A percentile compares a stretch with the other conserved stretches of the same genome.
Evolutionary conservation across 73 alveolate genomes (phyloP).

Genomic region (Symbiodinium natans): DNA sequence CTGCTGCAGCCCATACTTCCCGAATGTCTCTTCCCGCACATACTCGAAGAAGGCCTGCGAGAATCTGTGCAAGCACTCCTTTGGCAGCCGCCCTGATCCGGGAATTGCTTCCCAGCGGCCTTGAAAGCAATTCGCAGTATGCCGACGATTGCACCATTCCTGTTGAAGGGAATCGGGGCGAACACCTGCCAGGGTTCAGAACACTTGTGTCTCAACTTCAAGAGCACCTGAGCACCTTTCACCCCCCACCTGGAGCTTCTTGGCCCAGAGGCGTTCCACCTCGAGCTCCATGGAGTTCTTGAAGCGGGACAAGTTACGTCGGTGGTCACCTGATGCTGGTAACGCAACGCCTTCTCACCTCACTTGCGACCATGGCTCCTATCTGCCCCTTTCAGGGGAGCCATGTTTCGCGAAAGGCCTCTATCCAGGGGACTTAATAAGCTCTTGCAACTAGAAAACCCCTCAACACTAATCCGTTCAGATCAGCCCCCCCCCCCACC

Average conservation of each 20-base stretch:
- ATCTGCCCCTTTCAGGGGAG: no score
- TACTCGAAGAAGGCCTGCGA: conserved; percentile 71
- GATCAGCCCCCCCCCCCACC: no score
- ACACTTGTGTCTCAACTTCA: not conserved
- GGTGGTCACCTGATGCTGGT: conserved; percentile 57
- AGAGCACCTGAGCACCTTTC: not conserved
- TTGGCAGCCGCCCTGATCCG: no score
- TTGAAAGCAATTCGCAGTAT: conserved; percentile 85
- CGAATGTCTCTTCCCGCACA: conserved; percentile 87
- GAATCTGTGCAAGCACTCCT: no score
- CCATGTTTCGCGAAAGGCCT: no score
- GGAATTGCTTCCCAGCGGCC: not conserved
- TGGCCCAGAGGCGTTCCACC: conserved; percentile 89
- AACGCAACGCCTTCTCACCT: no score
- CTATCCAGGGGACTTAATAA: no score
- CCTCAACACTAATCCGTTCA: no score
- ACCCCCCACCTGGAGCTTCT: conserved; percentile 70
- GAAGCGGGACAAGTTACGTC: conserved; percentile 69
- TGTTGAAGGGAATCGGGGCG: conserved; percentile 92
- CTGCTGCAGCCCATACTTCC: conserved; percentile 83
- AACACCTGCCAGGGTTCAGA: conserved; percentile 18
- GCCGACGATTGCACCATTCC: conserved; percentile 93
- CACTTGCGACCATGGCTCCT: no score
- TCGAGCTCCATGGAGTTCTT: conserved; percentile 93
- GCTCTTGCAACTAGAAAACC: no score